Conservation (phyloP, 2,329 filamentous ascomycete species). For the Talaromyces sp. region DNA sequence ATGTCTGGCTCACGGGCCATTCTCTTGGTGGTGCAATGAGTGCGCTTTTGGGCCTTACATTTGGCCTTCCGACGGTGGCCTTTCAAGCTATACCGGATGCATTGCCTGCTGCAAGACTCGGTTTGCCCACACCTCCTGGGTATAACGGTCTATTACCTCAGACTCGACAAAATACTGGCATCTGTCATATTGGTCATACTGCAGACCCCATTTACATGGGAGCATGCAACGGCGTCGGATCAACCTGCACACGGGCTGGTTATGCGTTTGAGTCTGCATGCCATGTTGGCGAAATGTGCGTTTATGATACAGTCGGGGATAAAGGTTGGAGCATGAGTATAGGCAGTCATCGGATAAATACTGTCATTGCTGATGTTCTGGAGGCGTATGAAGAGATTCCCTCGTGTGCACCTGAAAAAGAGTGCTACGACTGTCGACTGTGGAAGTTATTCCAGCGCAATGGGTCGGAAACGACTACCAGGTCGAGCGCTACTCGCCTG, state of each 20-base stretch:
- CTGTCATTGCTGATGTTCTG: slow-evolving; percentile 83
- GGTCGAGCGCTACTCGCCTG: too few relatives aligned
- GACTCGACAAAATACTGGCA: slow-evolving; percentile 66
- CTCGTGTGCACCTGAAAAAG: slow-evolving; percentile 68
- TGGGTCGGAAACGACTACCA: slow-evolving; percentile 66
- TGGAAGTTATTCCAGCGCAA: slow-evolving; percentile 98
- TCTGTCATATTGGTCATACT: slow-evolving; percentile 90
- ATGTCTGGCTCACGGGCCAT: slow-evolving; percentile 87
- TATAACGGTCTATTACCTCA: slow-evolving; percentile 68
- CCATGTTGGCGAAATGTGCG: slow-evolving; percentile 80
- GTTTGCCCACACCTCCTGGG: slow-evolving; percentile 79
- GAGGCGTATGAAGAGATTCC: slow-evolving; percentile 77
- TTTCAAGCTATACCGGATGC: slow-evolving; percentile 93
- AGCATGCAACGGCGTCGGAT: slow-evolving; percentile 83
- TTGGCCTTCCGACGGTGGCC: slow-evolving; percentile 85
- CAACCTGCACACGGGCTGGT: slow-evolving; percentile 82
- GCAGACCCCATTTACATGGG: slow-evolving; percentile 95
- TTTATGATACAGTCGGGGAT: slow-evolving; percentile 87
- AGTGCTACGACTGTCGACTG: slow-evolving; percentile 81
- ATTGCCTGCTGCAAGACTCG: slow-evolving; percentile 75
- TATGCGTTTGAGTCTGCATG: slow-evolving; percentile 91
- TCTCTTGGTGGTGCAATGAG: slow-evolving; percentile 87
- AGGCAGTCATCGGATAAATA: slow-evolving; percentile 83
- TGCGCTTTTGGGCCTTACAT: slow-evolving; percentile 82
- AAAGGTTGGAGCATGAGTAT: slow-evolving; percentile 89